Percentiles rank a stretch among this genome's conserved stretches.
Evolutionary conservation across 2,329 filamentous ascomycete genomes (phyloP).

Genomic region (Helotiales sp.): DNA sequence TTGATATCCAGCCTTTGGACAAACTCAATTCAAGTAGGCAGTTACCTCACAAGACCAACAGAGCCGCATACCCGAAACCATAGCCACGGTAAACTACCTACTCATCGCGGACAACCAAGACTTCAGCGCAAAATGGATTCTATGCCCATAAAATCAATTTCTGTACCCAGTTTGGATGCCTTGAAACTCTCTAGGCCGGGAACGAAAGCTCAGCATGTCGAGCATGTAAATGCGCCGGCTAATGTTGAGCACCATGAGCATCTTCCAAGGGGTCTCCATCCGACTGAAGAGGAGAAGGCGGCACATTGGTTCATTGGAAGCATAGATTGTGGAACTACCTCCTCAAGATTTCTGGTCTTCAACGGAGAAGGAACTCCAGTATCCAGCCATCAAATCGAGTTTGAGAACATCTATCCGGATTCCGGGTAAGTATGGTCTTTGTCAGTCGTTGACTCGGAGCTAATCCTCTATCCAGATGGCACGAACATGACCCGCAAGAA

Average conservation of each 20-base stretch:
- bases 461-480: constrained; percentile 59
- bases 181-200: constrained; percentile 11
- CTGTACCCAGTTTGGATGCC: constrained; percentile 9
- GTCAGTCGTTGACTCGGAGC: background rate
- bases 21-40: background rate
- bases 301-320: constrained; percentile 74
- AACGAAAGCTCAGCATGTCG: constrained; percentile 24
- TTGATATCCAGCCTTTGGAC: background rate
- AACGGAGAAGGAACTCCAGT: constrained; percentile 75
- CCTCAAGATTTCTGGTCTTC: constrained; percentile 88
- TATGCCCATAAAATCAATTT: constrained; percentile 17
- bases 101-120: background rate
- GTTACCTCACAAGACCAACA: background rate
- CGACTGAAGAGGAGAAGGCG: constrained; percentile 26
- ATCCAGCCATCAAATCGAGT: constrained; percentile 83
- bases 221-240: constrained; percentile 19
- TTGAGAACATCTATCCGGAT: constrained; percentile 79
- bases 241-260: constrained; percentile 17
- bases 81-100: background rate
- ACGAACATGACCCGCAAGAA: constrained; percentile 80
- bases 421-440: constrained; percentile 66
- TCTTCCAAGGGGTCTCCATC: constrained; percentile 20
- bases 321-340: constrained; percentile 90
- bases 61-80: background rate
- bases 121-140: constrained; percentile 23